Conservation (phyloP, 2,329 filamentous ascomycete species). For the Pseudogymnoascus pannorum region DNA sequence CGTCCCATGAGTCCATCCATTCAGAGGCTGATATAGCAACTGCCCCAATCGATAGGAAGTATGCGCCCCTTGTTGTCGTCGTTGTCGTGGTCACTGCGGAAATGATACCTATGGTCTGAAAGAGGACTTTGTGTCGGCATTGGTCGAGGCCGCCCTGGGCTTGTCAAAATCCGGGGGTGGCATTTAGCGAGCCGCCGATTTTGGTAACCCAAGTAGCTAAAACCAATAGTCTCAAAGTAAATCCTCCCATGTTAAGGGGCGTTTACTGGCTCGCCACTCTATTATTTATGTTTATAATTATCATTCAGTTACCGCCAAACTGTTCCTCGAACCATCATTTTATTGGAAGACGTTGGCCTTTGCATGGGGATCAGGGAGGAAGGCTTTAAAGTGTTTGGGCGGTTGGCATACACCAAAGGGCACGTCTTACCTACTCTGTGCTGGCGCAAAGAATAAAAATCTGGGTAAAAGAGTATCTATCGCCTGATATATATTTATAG, state of each 20-base stretch:
- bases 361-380: not conserved
- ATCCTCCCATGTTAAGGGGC: not conserved
- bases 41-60: slow-evolving; percentile 2
- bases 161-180: slow-evolving; percentile 1
- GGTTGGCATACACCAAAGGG: not conserved
- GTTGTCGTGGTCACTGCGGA: too few species aligned
- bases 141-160: not conserved
- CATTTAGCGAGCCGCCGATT: not conserved
- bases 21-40: not conserved
- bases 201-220: slow-evolving; percentile 1
- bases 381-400: not conserved
- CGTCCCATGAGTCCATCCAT: slow-evolving; percentile 7
- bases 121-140: not conserved
- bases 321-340: not conserved
- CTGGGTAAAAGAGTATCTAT: not conserved
- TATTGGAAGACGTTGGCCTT: not conserved
- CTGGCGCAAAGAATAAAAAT: not conserved
- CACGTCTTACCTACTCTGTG: not conserved
- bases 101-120: not conserved
- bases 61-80: not conserved
- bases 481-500: not conserved
- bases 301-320: not conserved
- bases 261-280: not conserved
- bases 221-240: not conserved
- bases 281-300: slow-evolving; percentile 1